Conservation (phyloP, 306 rosid genomes). For the Bauhinia variegata region DNA sequence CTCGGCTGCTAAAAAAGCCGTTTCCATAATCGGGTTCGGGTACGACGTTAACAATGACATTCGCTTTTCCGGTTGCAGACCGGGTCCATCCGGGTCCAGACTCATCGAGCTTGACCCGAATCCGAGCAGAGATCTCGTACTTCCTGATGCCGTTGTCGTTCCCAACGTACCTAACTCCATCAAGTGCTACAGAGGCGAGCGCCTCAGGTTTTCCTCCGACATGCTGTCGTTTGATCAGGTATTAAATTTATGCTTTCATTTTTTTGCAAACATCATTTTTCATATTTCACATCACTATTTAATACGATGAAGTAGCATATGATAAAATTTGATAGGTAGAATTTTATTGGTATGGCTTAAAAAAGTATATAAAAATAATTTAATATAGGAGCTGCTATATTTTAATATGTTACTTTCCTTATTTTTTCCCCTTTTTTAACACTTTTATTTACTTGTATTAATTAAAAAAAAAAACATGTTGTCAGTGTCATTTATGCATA, state of each 20-base stretch:
- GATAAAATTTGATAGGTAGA: too few species aligned
- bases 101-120: slow-evolving; percentile 60
- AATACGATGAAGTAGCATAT: neutral
- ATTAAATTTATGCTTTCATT: neutral
- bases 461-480: too few species aligned
- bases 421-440: too few species aligned
- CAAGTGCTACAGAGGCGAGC: slow-evolving; percentile 89
- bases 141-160: slow-evolving; percentile 69
- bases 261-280: neutral
- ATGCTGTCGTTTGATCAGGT: slow-evolving; percentile 75
- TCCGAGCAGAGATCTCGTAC: slow-evolving; percentile 55
- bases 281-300: neutral
- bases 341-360: too few species aligned
- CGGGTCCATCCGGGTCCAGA: slow-evolving; percentile 41
- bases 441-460: too few species aligned
- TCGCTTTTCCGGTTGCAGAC: slow-evolving; percentile 57
- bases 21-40: slow-evolving; percentile 75
- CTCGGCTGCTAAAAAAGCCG: slow-evolving; percentile 75
- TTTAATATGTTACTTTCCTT: too few species aligned
- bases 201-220: slow-evolving; percentile 74
- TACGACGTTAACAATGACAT: slow-evolving; percentile 67
- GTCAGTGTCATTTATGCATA: too few species aligned
- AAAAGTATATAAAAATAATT: too few species aligned
- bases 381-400: too few species aligned
- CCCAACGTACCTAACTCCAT: slow-evolving; percentile 58